Evolutionary conservation across 805 yeast species (phyloP).

Genomic region (Wickerhamiella nectarea): DNA sequence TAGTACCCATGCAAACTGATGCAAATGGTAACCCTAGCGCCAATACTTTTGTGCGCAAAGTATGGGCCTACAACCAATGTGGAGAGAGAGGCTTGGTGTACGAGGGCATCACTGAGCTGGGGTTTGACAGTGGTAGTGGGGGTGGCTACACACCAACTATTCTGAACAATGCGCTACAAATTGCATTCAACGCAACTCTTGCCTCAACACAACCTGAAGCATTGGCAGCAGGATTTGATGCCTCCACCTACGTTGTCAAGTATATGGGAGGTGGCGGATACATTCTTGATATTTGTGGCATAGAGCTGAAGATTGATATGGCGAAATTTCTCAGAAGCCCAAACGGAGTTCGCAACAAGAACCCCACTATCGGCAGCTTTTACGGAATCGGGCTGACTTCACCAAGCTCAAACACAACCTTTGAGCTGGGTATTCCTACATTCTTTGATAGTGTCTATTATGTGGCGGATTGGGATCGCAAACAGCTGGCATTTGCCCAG

Average conservation of each 20-base stretch:
- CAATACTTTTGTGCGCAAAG: not conserved
- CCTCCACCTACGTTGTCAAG: not conserved
- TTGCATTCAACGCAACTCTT: constrained; percentile 25
- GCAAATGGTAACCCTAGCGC: not conserved
- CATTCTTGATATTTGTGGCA: not conserved
- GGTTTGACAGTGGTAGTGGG: constrained; percentile 16
- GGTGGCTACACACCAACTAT: constrained; percentile 17
- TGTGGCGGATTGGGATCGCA: constrained; percentile 49
- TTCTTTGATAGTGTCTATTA: constrained; percentile 51
- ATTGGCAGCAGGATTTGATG: not conserved
- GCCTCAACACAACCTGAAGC: not conserved
- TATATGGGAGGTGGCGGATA: not conserved
- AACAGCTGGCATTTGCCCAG: constrained; percentile 43
- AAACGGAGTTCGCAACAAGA: not conserved
- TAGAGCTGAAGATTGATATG: constrained; percentile 10
- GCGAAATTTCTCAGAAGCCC: constrained; percentile 16
- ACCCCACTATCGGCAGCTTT: too few species aligned
- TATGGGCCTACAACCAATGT: not conserved
- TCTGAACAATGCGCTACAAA: constrained; percentile 13
- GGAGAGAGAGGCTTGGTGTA: not conserved
- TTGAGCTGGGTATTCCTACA: constrained; percentile 30
- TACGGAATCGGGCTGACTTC: too few species aligned
- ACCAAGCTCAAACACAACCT: not conserved
- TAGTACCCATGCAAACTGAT: constrained; percentile 23
- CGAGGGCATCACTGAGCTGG: constrained; percentile 7